Evolutionary conservation across 257 asterid genomes (phyloP).

Genomic region (Sherardia arvensis): DNA sequence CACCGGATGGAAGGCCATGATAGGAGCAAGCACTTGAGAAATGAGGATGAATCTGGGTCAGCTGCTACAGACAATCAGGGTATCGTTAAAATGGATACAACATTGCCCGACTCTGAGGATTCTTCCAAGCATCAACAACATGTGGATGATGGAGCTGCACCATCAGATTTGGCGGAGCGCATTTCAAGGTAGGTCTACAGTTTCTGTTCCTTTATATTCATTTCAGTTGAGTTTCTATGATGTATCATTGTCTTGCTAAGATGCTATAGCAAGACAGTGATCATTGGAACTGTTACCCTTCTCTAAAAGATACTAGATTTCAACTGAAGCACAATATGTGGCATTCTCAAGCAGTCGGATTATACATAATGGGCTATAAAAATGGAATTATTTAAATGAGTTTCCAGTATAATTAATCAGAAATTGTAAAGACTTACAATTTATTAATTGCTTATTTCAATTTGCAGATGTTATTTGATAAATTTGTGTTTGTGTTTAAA

Average conservation of each 20-base stretch:
- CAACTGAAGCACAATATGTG: neutral
- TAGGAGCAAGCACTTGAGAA: conserved; percentile 37
- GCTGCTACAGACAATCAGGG: conserved; percentile 24
- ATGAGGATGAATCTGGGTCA: conserved; percentile 28
- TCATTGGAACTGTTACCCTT: neutral
- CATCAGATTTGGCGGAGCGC: conserved; percentile 53
- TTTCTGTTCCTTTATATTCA: neutral
- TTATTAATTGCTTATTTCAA: no score
- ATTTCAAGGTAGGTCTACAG: conserved; percentile 52
- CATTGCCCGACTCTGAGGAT: conserved; percentile 27
- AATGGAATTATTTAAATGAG: neutral
- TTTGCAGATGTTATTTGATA: neutral
- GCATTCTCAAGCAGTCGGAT: neutral
- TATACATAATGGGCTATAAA: neutral
- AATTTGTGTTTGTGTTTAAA: neutral
- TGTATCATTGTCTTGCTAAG: neutral
- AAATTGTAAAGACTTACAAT: no score
- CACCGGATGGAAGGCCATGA: conserved; percentile 52
- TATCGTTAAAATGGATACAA: conserved; percentile 22
- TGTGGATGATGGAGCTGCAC: conserved; percentile 24
- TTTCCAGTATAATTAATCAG: no score
- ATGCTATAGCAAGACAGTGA: neutral
- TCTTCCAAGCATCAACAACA: conserved; percentile 26
- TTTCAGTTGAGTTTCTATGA: neutral
- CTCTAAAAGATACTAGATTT: neutral